phyloP scores from a whole-genome alignment of 441 rosid genomes.

The Isatis lusitanica region DNA sequence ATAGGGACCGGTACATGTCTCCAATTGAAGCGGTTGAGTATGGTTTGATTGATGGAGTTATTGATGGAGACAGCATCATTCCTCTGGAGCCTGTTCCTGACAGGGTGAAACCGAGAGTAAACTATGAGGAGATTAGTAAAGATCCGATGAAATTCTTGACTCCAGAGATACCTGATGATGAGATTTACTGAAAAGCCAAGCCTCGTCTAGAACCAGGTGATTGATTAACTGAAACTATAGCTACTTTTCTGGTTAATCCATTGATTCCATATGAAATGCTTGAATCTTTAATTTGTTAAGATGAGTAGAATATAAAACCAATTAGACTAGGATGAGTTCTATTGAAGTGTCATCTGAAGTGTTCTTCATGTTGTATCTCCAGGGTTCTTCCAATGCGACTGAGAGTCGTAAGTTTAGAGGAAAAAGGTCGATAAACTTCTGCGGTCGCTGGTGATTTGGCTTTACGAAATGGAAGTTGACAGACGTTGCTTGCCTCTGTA shows the following conservation, averaged over 20 bases:
- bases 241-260: not conserved
- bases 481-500: constrained; percentile 5
- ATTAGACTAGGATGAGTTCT: not conserved
- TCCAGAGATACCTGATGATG: constrained; percentile 88
- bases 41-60: constrained; percentile 91
- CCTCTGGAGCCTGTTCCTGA: constrained; percentile 80
- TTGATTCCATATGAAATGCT: not conserved
- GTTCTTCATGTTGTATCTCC: not conserved
- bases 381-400: constrained; percentile 17
- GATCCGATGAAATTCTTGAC: constrained; percentile 81
- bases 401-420: constrained; percentile 21
- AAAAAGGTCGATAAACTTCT: constrained; percentile 10
- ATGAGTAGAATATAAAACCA: not conserved
- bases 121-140: constrained; percentile 57
- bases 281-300: not conserved
- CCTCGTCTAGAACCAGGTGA: constrained; percentile 37
- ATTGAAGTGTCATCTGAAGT: not conserved
- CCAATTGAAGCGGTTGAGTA: constrained; percentile 91
- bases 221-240: not conserved
- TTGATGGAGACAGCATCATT: constrained; percentile 81
- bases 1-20: constrained; percentile 85
- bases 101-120: constrained; percentile 59
- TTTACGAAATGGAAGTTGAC: constrained; percentile 7
- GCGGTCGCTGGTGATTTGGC: constrained; percentile 8
- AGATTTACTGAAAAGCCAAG: constrained; percentile 56